phyloP scores from a whole-genome alignment of 805 yeast species.

The Yamadazyma tumulicola region DNA sequence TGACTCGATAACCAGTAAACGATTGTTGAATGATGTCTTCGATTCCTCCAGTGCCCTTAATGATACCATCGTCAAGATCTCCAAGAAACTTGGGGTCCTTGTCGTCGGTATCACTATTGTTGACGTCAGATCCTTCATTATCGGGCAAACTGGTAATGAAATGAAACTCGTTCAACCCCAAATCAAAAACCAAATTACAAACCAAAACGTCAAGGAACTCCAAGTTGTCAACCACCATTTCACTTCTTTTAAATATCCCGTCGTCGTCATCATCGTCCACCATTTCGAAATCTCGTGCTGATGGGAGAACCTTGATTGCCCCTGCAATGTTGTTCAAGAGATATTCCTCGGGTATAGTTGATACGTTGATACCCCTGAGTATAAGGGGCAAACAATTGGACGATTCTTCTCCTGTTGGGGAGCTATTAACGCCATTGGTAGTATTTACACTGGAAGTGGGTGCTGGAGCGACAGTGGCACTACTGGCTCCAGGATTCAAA shows the following conservation, averaged over 20 bases:
- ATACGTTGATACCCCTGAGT: constrained; percentile 58
- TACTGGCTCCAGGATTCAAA: no score
- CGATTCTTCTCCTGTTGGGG: constrained; percentile 21
- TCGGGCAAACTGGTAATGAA: constrained; percentile 9
- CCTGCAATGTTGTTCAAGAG: constrained; percentile 31
- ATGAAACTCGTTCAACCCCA: constrained; percentile 22
- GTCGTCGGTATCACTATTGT: constrained; percentile 4
- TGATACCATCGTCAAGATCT: no score
- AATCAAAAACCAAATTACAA: constrained; percentile 38
- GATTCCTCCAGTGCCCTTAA: no score
- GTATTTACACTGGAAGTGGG: background rate
- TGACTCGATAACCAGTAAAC: constrained; percentile 28
- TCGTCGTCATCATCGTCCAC: constrained; percentile 35
- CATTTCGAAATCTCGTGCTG: constrained; percentile 27
- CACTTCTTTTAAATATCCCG: constrained; percentile 26
- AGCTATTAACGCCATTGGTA: background rate
- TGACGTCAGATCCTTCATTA: background rate
- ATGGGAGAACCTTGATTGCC: constrained; percentile 14
- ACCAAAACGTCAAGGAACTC: constrained; percentile 38
- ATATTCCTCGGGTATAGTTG: constrained; percentile 57
- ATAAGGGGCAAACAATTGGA: constrained; percentile 68
- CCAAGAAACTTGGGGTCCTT: constrained; percentile 11
- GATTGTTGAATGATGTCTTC: constrained; percentile 19
- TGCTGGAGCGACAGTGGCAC: no score
- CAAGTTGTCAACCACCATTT: constrained; percentile 27